phyloP scores from a whole-genome alignment of 2,329 filamentous ascomycete genomes.

The Claviceps sp. region DNA sequence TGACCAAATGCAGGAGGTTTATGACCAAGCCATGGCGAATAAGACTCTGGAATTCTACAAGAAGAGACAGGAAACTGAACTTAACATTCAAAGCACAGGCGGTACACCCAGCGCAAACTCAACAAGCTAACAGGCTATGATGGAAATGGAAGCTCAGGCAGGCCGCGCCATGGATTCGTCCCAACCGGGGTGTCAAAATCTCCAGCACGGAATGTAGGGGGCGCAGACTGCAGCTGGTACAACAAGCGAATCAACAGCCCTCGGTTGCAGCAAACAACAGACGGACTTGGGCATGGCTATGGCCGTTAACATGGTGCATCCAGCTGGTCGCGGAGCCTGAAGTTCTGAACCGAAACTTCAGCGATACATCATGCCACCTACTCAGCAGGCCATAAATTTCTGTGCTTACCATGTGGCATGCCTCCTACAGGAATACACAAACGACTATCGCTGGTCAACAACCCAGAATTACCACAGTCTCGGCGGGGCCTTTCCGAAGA shows the following conservation, averaged over 20 bases:
- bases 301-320: slow-evolving; percentile 1
- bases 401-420: no score
- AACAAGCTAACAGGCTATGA: slow-evolving; percentile 33
- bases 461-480: no score
- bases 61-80: slow-evolving; percentile 37
- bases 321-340: no score
- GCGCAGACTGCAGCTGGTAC: slow-evolving; percentile 5
- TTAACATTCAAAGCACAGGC: slow-evolving; percentile 28
- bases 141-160: slow-evolving; percentile 41
- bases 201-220: slow-evolving; percentile 46
- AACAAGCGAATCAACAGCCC: slow-evolving; percentile 15
- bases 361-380: no score
- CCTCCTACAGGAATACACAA: no score
- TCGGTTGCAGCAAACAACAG: slow-evolving; percentile 16
- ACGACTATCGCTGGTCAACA: no score
- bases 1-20: slow-evolving; percentile 27
- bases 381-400: no score
- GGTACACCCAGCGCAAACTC: slow-evolving; percentile 21
- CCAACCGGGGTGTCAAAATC: slow-evolving; percentile 41
- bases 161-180: slow-evolving; percentile 36
- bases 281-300: slow-evolving; percentile 28
- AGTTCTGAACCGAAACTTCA: no score
- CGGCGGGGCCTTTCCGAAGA: no score
- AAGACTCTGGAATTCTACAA: slow-evolving; percentile 36
- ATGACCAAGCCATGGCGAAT: slow-evolving; percentile 33